These are phyloP conservation scores for Tarenaya hassleriana DNA, from an alignment of 345 rosid genomes.

Conservation along the genomic window DNA sequence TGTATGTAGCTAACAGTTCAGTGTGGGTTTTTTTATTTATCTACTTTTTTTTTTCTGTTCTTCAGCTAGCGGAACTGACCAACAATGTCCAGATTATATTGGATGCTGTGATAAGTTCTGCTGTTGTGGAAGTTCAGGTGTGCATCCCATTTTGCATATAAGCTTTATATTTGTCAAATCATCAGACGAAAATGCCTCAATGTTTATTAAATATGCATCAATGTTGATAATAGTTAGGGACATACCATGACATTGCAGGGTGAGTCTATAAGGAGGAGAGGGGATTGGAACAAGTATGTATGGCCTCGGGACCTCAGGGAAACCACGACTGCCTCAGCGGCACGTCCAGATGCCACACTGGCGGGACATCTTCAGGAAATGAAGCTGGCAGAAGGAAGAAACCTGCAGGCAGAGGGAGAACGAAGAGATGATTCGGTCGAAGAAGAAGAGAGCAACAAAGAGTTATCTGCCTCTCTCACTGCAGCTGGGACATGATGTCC, in stretches of 20 bases:
- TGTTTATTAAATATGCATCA: too few relatives aligned
- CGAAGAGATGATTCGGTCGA: neutral
- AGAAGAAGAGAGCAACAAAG: too few relatives aligned
- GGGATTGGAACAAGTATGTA: neutral
- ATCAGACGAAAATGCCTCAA: too few relatives aligned
- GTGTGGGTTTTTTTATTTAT: constrained; percentile 1
- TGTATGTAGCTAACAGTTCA: too few relatives aligned
- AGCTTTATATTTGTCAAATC: too few relatives aligned
- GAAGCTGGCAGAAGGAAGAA: neutral
- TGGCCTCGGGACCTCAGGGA: too few relatives aligned
- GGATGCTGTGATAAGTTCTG: constrained; percentile 43
- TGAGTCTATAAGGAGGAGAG: neutral
- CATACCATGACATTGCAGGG: neutral
- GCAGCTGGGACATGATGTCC: too few relatives aligned
- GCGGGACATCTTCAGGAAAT: neutral
- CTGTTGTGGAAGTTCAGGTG: constrained; percentile 60
- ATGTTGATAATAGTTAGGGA: neutral
- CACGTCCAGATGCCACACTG: neutral
- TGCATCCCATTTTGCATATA: too few relatives aligned
- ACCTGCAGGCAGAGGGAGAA: neutral
- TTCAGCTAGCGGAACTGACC: constrained; percentile 50
- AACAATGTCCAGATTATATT: constrained; percentile 37
- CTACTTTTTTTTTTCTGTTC: too few relatives aligned
- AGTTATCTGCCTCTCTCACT: too few relatives aligned
- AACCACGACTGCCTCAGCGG: too few relatives aligned